Percentiles rank a stretch among this genome's conserved stretches.
These are phyloP conservation scores for Suillus weaverae DNA, from an alignment of 768 basidiomycete genomes.

Conservation along the genomic window DNA sequence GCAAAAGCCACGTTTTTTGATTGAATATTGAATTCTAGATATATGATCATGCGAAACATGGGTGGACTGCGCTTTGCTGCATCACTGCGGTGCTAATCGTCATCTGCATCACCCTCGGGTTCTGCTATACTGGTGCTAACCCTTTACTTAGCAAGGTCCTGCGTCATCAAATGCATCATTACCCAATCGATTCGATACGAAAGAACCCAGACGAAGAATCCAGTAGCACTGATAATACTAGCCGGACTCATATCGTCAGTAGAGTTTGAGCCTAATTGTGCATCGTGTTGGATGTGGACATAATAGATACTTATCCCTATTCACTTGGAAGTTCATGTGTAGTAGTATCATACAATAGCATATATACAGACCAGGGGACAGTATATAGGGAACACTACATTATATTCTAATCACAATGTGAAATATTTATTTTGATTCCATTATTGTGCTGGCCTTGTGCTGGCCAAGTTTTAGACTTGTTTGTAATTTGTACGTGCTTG, in stretches of 20 bases:
- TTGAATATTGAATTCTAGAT: constrained; percentile 40
- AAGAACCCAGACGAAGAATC: constrained; percentile 3
- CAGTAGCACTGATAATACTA: not conserved
- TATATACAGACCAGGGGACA: not conserved
- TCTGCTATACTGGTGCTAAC: constrained; percentile 50
- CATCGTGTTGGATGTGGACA: not conserved
- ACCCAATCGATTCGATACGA: constrained; percentile 1
- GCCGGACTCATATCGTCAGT: too few species aligned
- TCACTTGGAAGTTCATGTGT: constrained; percentile 12
- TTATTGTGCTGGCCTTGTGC: too few species aligned
- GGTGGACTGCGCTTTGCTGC: constrained; percentile 62
- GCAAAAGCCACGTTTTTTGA: constrained; percentile 1
- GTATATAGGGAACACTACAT: not conserved
- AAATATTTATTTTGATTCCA: not conserved
- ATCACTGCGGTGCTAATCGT: constrained; percentile 45
- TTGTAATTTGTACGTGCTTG: constrained; percentile 2
- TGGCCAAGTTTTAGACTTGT: not conserved
- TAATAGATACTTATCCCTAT: not conserved
- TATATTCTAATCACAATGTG: not conserved
- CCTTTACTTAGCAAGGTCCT: constrained; percentile 37
- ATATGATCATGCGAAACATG: constrained; percentile 52
- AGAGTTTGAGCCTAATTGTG: not conserved
- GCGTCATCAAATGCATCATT: constrained; percentile 20
- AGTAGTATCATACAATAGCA: constrained; percentile 7
- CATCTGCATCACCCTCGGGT: constrained; percentile 38